Evolutionary conservation across 805 yeast genomes (phyloP).

Genomic region (Candida hungchunana): DNA sequence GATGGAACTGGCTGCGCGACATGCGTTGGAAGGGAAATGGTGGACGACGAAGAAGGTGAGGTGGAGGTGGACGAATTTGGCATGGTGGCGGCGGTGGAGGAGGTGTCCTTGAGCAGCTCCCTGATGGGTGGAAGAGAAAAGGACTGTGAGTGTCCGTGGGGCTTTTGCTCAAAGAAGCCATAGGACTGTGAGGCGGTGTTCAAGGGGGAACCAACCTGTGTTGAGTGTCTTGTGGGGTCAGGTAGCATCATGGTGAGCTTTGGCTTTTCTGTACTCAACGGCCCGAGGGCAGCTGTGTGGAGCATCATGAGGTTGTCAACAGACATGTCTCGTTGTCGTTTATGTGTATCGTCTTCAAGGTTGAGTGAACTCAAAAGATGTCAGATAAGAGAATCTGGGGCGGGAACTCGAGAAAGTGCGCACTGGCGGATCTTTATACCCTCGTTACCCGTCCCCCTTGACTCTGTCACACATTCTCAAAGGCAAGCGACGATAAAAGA

Average conservation of each 20-base stretch:
- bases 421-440: slow-evolving; percentile 6
- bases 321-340: slow-evolving; percentile 5
- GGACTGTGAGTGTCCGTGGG: slow-evolving; percentile 10
- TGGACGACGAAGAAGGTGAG: not conserved
- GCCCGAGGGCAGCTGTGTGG: slow-evolving; percentile 12
- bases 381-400: not conserved
- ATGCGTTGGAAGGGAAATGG: no score
- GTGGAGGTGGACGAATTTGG: no score
- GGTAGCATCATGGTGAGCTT: slow-evolving; percentile 20
- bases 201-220: slow-evolving; percentile 3
- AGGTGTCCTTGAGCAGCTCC: slow-evolving; percentile 13
- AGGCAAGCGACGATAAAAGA: slow-evolving; percentile 11
- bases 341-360: not conserved
- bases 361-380: not conserved
- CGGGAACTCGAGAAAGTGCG: not conserved
- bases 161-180: slow-evolving; percentile 7
- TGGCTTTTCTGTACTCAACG: slow-evolving; percentile 10
- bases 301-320: slow-evolving; percentile 13
- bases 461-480: slow-evolving; percentile 8
- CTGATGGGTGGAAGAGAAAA: slow-evolving; percentile 20
- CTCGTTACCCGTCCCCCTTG: no score
- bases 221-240: slow-evolving; percentile 18
- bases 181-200: slow-evolving; percentile 1
- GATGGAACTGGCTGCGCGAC: slow-evolving; percentile 2
- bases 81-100: not conserved